Percentiles rank a stretch among this genome's conserved stretches.
Conservation (phyloP, 345 rosid species). For the Citrus reticulata region DNA sequence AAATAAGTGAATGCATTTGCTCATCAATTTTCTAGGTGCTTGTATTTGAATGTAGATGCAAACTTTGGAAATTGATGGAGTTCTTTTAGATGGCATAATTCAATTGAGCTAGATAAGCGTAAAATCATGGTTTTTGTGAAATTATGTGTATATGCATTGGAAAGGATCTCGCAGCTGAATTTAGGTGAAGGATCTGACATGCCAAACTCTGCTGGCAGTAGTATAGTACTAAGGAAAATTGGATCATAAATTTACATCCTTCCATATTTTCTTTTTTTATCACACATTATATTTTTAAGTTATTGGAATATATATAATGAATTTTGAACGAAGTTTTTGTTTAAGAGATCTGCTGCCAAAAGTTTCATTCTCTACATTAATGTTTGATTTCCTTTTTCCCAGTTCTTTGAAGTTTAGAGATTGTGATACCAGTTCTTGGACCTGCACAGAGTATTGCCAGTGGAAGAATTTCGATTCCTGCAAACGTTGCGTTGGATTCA, state of each 20-base stretch:
- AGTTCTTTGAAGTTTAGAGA: neutral
- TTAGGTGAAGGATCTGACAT: neutral
- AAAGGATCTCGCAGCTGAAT: neutral
- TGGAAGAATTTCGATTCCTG: slow-evolving; percentile 2
- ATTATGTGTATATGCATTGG: neutral
- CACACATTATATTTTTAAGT: neutral
- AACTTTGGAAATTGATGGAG: neutral
- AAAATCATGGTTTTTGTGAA: neutral
- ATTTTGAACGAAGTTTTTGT: neutral
- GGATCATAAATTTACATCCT: neutral
- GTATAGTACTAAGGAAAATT: neutral
- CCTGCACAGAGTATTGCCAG: slow-evolving; percentile 11
- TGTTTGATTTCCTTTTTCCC: neutral
- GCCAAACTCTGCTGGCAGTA: neutral
- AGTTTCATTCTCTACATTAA: neutral
- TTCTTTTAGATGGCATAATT: neutral
- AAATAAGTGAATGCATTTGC: neutral
- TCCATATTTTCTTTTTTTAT: neutral
- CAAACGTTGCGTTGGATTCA: slow-evolving; percentile 6
- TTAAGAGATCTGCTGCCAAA: neutral
- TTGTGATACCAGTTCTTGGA: slow-evolving; percentile 1
- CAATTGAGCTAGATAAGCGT: neutral
- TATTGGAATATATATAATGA: neutral
- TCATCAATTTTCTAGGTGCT: neutral
- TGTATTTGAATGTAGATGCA: neutral